Evolutionary conservation across 805 yeast genomes (phyloP).

Genomic region (Candida silvicultrix): DNA sequence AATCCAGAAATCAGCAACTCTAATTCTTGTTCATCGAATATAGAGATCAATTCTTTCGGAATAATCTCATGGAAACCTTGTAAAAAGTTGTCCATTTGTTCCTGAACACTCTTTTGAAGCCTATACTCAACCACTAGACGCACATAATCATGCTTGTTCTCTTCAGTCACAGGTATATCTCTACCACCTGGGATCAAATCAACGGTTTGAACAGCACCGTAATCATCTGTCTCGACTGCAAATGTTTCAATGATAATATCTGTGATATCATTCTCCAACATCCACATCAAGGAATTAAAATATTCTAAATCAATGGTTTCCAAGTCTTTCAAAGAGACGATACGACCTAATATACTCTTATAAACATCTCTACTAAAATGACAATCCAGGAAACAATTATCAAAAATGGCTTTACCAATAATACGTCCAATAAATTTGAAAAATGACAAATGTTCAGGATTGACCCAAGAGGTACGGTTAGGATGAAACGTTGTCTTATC

Average conservation of each 20-base stretch:
- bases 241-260: slow-evolving; percentile 93
- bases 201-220: slow-evolving; percentile 79
- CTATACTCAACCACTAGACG: slow-evolving; percentile 80
- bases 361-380: slow-evolving; percentile 95
- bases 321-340: slow-evolving; percentile 87
- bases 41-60: slow-evolving; percentile 73
- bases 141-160: slow-evolving; percentile 87
- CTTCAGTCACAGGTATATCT: slow-evolving; percentile 81
- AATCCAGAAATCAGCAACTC: slow-evolving; percentile 90
- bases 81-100: slow-evolving; percentile 80
- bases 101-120: slow-evolving; percentile 73
- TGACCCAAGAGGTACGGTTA: slow-evolving; percentile 83
- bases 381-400: slow-evolving; percentile 80
- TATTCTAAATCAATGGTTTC: slow-evolving; percentile 90
- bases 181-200: slow-evolving; percentile 83
- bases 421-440: slow-evolving; percentile 92
- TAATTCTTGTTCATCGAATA: slow-evolving; percentile 92
- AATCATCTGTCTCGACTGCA: slow-evolving; percentile 88
- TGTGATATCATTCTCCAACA: slow-evolving; percentile 93
- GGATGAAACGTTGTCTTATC: slow-evolving; percentile 96
- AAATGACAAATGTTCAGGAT: slow-evolving; percentile 88
- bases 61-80: slow-evolving; percentile 88
- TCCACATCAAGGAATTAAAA: slow-evolving; percentile 90
- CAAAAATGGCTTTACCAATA: slow-evolving; percentile 91
- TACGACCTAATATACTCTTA: slow-evolving; percentile 72